These are phyloP conservation scores for Simplicillium sp. DNA, from an alignment of 2,329 filamentous ascomycete genomes.

Conservation along the genomic window DNA sequence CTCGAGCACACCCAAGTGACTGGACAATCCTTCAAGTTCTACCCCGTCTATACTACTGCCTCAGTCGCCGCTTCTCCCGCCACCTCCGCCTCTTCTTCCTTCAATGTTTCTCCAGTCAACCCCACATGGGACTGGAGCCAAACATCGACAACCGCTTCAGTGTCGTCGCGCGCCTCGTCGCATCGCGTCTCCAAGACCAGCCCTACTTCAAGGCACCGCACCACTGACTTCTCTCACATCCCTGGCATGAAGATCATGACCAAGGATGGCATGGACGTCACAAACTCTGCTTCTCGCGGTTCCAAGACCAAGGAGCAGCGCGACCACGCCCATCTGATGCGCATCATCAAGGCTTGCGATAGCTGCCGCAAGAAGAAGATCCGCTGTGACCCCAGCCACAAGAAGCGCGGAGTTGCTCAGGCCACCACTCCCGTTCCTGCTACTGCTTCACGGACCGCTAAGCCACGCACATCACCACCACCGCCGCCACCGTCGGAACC, in stretches of 20 bases:
- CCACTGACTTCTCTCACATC: conserved; percentile 39
- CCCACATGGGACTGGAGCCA: conserved; percentile 38
- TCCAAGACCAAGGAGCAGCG: conserved; percentile 60
- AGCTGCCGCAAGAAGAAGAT: conserved; percentile 54
- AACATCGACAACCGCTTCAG: conserved; percentile 17
- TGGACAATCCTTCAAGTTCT: conserved; percentile 52
- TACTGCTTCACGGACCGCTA: conserved; percentile 3
- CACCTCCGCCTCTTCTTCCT: conserved; percentile 38
- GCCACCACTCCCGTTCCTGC: conserved; percentile 7
- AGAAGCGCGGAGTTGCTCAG: conserved; percentile 31
- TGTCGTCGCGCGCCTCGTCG: conserved; percentile 19
- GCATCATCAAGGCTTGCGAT: conserved; percentile 59
- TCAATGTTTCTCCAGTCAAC: conserved; percentile 39
- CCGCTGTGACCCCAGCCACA: conserved; percentile 51
- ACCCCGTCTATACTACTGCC: conserved; percentile 35
- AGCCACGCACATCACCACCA: conserved; percentile 3
- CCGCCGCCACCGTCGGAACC: conserved; percentile 6
- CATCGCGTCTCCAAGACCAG: conserved; percentile 16
- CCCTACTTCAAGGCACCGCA: conserved; percentile 16
- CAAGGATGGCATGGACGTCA: conserved; percentile 52
- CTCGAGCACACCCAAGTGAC: conserved; percentile 42
- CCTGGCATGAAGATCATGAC: conserved; percentile 61
- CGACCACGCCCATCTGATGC: conserved; percentile 57
- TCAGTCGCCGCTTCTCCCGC: conserved; percentile 31
- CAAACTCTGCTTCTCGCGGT: conserved; percentile 50